Base-by-base conservation (phyloP, 129 eudicot species). In the Pseudognaphalium luteoalbum region DNA sequence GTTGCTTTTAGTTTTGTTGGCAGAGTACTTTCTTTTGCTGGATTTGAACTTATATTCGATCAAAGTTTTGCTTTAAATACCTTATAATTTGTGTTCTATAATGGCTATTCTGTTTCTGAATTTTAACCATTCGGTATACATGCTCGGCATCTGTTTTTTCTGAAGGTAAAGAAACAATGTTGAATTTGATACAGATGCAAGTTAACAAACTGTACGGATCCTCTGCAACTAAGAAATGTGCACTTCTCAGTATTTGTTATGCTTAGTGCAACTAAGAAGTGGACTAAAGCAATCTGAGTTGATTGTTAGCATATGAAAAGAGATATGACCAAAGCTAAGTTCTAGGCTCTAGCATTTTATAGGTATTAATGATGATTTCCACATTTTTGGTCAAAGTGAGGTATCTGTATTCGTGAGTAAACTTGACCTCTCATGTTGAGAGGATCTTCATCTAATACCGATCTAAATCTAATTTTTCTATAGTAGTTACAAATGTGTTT, bases 11-110 rank as follows among this genome's bases (percentile, higher is more conserved):
- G 73, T 72, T 79, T 47, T 16, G 33, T 33, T 71, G 44, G 42
- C 50, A 79, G 79, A 73, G 68, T 80, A 66, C 79, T 74, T 5
- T 80, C 56, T 41, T 66, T 73, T 58, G 32, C 4, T 73, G 75
- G 59, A 14, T 74, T 66, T 67, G 71, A 73, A 80, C 83, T 67
- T 22, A 3, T 25, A 37, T 80, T 73, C 35, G 25, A 80, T 72
- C 28, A 20, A 73, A 58, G 8, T 73, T 80, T 66, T 80, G 79
- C 41, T 80, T 56, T 7, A 29, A 42, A 80, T 57, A 19, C 29
- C 8, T 7, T 19, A 19, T 7, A 0, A 19, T 57, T 57, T 57
- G 62, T 57, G 62, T 21, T 57, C 62, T 3, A 21, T 57, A 47
- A 12, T 47, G 54, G n/a, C 6, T 47, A 47, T 14, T 4, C 54